phyloP scores from a whole-genome alignment of 2,329 filamentous ascomycete species.

The Neospermospora avenae region DNA sequence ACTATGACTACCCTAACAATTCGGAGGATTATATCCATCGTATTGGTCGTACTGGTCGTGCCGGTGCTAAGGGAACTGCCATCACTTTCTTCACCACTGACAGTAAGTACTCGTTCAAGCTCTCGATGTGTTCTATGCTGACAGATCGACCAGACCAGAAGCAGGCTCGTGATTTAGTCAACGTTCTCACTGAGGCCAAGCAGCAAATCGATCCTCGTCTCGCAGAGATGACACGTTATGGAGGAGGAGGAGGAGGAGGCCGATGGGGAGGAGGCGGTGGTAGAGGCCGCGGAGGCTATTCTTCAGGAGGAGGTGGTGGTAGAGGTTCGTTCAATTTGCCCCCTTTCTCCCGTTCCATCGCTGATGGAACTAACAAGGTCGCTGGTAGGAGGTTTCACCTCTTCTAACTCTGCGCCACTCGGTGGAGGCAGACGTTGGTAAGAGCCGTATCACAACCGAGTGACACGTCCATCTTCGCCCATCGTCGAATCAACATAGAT shows the following conservation, averaged over 20 bases:
- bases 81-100: constrained; percentile 99
- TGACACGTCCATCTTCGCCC: constrained; percentile 14
- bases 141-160: constrained; percentile 63
- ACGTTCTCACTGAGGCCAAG: constrained; percentile 91
- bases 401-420: constrained; percentile 56
- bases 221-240: constrained; percentile 91
- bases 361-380: constrained; percentile 37
- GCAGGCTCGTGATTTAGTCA: constrained; percentile 94
- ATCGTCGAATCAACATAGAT: constrained; percentile 17
- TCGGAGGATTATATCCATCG: constrained; percentile 98
- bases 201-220: constrained; percentile 97
- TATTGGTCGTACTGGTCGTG: constrained; percentile 93
- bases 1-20: constrained; percentile 99
- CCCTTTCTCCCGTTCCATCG: constrained; percentile 33
- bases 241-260: constrained; percentile 51
- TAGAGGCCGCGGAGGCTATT: constrained; percentile 66
- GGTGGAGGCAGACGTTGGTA: constrained; percentile 57
- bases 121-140: constrained; percentile 21
- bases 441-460: constrained; percentile 22
- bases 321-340: constrained; percentile 39
- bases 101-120: constrained; percentile 64
- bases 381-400: constrained; percentile 48
- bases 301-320: constrained; percentile 43
- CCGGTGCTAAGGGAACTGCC: constrained; percentile 90
- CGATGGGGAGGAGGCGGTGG: constrained; percentile 29